These are phyloP conservation scores for Choiromyces venosus DNA, from an alignment of 495 filamentous ascomycete genomes.

Conservation along the genomic window DNA sequence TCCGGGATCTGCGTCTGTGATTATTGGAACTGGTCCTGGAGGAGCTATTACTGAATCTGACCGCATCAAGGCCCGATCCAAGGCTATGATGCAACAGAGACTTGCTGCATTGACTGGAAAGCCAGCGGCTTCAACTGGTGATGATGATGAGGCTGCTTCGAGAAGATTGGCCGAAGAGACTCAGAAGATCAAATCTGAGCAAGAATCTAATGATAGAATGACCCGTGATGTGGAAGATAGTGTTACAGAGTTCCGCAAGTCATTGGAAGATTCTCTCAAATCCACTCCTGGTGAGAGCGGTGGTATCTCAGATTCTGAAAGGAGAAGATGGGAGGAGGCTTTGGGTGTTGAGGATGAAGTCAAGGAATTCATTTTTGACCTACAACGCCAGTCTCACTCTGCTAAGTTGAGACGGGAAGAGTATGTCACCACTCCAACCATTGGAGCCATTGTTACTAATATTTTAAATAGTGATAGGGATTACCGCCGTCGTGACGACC, in stretches of 20 bases:
- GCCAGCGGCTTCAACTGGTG: conserved; percentile 56
- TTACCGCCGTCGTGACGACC: conserved; percentile 43
- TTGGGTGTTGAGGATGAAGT: conserved; percentile 94
- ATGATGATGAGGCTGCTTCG: conserved; percentile 65
- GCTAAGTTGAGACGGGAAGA: conserved; percentile 71
- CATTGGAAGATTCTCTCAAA: conserved; percentile 80
- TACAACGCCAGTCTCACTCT: conserved; percentile 76
- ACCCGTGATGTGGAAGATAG: conserved; percentile 95
- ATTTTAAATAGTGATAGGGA: conserved; percentile 41
- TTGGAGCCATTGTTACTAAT: conserved; percentile 4
- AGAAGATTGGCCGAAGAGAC: conserved; percentile 84
- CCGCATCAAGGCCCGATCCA: conserved; percentile 86
- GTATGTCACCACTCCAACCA: conserved; percentile 43
- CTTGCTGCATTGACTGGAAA: conserved; percentile 86
- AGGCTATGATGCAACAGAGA: conserved; percentile 96
- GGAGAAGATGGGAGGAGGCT: conserved; percentile 90
- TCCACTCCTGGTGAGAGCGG: conserved; percentile 62
- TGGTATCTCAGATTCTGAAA: conserved; percentile 69
- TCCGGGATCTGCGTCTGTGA: conserved; percentile 71
- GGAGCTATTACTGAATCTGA: conserved; percentile 89
- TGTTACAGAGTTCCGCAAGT: conserved; percentile 77
- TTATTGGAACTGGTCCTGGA: conserved; percentile 90
- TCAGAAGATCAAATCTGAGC: conserved; percentile 69
- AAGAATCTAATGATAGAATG: conserved; percentile 93
- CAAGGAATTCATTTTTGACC: conserved; percentile 93